phyloP scores from a whole-genome alignment of 495 filamentous ascomycete species.

The Penicillium lividum region DNA sequence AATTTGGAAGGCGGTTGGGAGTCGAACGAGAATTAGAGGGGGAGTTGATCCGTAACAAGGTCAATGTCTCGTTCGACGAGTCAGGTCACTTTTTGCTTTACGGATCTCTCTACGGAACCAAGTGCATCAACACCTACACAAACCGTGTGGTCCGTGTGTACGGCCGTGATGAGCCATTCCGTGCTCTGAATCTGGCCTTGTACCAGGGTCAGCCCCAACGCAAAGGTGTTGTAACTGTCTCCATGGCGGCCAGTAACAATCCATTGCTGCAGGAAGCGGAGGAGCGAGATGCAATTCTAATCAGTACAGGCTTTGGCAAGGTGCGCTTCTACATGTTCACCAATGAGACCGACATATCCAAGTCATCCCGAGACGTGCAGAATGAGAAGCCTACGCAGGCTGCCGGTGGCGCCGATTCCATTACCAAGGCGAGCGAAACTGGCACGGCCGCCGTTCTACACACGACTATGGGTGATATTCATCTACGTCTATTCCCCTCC shows the following conservation, averaged over 20 bases:
- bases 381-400: slow-evolving; percentile 80
- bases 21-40: slow-evolving; percentile 84
- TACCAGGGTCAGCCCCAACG: slow-evolving; percentile 95
- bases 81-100: slow-evolving; percentile 94
- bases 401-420: slow-evolving; percentile 37
- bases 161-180: slow-evolving; percentile 83
- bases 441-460: slow-evolving; percentile 84
- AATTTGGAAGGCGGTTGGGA: slow-evolving; percentile 88
- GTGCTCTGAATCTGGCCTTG: slow-evolving; percentile 77
- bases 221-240: slow-evolving; percentile 90
- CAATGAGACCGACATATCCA: slow-evolving; percentile 80
- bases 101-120: slow-evolving; percentile 85
- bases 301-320: slow-evolving; percentile 82
- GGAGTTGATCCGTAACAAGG: slow-evolving; percentile 63
- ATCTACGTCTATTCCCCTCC: slow-evolving; percentile 88
- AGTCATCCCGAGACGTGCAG: slow-evolving; percentile 84
- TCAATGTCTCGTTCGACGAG: slow-evolving; percentile 92
- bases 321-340: slow-evolving; percentile 98
- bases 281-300: slow-evolving; percentile 84
- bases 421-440: slow-evolving; percentile 64
- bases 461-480: slow-evolving; percentile 93
- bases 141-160: slow-evolving; percentile 88
- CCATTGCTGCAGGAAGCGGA: slow-evolving; percentile 92
- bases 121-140: slow-evolving; percentile 92
- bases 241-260: slow-evolving; percentile 94